Conservation (phyloP, 352 stramenopile species). For the Phytopythium aichiense region DNA sequence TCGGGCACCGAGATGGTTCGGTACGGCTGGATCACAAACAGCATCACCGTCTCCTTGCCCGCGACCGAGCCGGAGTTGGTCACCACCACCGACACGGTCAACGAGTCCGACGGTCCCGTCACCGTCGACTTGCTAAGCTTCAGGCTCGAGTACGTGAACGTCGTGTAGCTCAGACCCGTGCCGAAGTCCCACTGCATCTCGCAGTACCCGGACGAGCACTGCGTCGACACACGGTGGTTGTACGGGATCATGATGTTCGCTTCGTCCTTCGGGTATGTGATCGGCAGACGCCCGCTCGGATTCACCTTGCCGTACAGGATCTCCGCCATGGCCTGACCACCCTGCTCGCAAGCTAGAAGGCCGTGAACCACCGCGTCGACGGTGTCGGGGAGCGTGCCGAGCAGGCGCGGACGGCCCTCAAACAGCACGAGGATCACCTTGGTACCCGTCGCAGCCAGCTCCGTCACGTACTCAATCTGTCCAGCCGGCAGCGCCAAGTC, state of each 20-base stretch:
- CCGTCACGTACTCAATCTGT: constrained; percentile 70
- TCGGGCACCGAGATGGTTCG: constrained; percentile 62
- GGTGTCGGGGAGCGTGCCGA: constrained; percentile 34
- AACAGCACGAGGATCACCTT: constrained; percentile 85
- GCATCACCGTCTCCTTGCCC: constrained; percentile 72
- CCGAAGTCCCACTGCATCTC: constrained; percentile 70
- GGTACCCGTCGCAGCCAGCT: constrained; percentile 54
- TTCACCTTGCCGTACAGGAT: constrained; percentile 78
- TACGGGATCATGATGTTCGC: constrained; percentile 71
- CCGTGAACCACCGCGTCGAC: constrained; percentile 72
- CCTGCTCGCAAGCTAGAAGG: constrained; percentile 67
- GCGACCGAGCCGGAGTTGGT: constrained; percentile 53
- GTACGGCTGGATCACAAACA: constrained; percentile 72
- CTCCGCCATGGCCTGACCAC: constrained; percentile 78
- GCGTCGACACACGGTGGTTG: constrained; percentile 60
- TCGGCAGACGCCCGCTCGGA: constrained; percentile 73
- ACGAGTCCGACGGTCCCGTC: constrained; percentile 15
- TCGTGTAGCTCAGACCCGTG: constrained; percentile 64
- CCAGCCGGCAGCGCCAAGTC: constrained; percentile 58
- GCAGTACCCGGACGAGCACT: constrained; percentile 38
- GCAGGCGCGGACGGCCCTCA: constrained; percentile 68
- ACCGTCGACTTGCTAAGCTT: constrained; percentile 33
- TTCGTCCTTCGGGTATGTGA: constrained; percentile 76
- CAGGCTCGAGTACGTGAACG: constrained; percentile 49
- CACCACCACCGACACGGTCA: constrained; percentile 56